phyloP scores from a whole-genome alignment of 768 basidiomycete genomes.

The Auricularia heimuer region DNA sequence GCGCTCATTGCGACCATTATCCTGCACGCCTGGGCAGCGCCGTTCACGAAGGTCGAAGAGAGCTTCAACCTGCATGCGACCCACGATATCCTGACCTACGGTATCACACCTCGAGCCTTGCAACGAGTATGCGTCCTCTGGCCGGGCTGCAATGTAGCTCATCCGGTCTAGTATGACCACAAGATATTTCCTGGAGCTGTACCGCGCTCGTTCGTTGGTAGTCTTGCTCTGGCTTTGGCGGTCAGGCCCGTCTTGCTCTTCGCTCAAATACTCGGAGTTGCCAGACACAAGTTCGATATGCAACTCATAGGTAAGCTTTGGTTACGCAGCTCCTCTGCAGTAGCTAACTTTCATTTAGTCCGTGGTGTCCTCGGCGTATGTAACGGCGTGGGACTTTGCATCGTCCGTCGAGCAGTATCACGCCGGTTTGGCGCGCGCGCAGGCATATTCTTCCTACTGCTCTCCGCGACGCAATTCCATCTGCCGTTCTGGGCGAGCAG shows the following conservation, averaged over 20 bases:
- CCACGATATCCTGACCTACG: constrained; percentile 80
- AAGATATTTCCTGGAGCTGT: constrained; percentile 80
- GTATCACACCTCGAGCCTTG: constrained; percentile 35
- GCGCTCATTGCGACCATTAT: neutral
- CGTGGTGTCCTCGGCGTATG: constrained; percentile 60
- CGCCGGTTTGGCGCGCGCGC: constrained; percentile 53
- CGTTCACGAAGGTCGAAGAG: constrained; percentile 96
- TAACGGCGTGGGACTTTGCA: constrained; percentile 52
- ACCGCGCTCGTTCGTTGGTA: constrained; percentile 79
- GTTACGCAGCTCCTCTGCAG: neutral
- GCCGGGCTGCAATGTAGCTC: neutral
- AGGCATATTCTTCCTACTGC: constrained; percentile 48
- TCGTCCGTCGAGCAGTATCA: constrained; percentile 53
- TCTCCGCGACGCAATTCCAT: constrained; percentile 85
- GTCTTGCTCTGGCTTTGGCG: constrained; percentile 54
- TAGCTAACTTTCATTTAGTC: constrained; percentile 32
- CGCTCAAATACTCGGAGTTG: constrained; percentile 26
- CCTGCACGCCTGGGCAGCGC: constrained; percentile 65
- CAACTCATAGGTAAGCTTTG: constrained; percentile 53
- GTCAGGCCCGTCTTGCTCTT: constrained; percentile 39
- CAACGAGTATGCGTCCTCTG: constrained; percentile 32
- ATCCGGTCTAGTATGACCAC: constrained; percentile 70
- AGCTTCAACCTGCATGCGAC: constrained; percentile 89
- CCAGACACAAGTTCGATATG: constrained; percentile 33
- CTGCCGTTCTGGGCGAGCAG: constrained; percentile 88